Evolutionary conservation across 192 early-diverging fungal genomes (phyloP).

Genomic region (Backusella mclennaniae): DNA sequence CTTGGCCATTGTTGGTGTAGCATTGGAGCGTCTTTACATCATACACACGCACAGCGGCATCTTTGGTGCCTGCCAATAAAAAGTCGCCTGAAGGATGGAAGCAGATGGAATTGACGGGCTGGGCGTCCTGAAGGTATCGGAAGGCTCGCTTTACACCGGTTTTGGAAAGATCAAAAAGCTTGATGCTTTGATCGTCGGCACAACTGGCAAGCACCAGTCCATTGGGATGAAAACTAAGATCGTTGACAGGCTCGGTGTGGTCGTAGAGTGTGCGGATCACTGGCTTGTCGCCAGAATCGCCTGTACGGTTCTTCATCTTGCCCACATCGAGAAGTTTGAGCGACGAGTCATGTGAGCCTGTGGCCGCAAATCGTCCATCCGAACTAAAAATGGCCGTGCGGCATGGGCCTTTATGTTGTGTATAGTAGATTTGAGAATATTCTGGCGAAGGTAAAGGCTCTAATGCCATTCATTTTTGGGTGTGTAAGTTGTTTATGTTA

Average conservation of each 20-base stretch:
- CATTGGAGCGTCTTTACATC: conserved; percentile 86
- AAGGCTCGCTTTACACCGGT: conserved; percentile 81
- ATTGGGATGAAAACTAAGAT: conserved; percentile 90
- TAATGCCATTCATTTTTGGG: not conserved
- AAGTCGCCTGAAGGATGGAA: conserved; percentile 96
- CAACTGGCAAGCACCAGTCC: conserved; percentile 87
- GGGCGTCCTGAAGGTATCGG: conserved; percentile 80
- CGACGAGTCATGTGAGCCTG: conserved; percentile 85
- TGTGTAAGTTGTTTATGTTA: not conserved
- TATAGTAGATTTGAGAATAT: conserved; percentile 35
- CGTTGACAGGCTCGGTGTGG: conserved; percentile 78
- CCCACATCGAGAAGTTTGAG: conserved; percentile 89
- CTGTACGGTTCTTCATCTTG: conserved; percentile 69
- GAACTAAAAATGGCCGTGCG: conserved; percentile 46
- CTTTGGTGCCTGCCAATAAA: conserved; percentile 75
- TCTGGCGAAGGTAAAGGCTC: conserved; percentile 26
- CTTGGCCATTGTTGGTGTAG: conserved; percentile 57
- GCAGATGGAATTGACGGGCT: conserved; percentile 72
- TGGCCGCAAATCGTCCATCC: conserved; percentile 80
- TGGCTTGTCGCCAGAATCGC: conserved; percentile 72
- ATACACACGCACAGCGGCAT: conserved; percentile 77
- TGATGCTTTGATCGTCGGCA: conserved; percentile 81
- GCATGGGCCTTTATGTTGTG: conserved; percentile 38
- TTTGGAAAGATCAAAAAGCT: conserved; percentile 87
- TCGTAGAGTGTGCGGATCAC: conserved; percentile 92